These are phyloP conservation scores for Salix purpurea DNA, from an alignment of 345 rosid species.

Conservation along the genomic window DNA sequence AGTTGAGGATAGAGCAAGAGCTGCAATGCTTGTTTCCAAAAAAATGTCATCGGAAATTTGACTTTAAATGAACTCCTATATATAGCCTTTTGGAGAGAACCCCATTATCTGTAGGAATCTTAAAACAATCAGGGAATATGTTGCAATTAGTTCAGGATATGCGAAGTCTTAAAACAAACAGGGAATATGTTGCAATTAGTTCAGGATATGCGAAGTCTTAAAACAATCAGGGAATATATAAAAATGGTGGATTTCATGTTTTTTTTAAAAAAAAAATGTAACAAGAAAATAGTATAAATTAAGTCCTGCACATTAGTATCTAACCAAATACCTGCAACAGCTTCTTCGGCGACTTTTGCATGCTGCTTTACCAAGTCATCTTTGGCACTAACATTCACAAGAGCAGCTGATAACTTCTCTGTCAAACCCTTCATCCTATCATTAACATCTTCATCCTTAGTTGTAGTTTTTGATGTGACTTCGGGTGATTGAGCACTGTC, in stretches of 20 bases:
- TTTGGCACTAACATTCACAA: slow-evolving; percentile 61
- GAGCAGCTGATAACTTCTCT: slow-evolving; percentile 68
- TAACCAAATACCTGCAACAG: slow-evolving; percentile 59
- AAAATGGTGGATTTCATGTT: neutral
- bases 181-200: neutral
- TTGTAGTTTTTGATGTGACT: slow-evolving; percentile 39
- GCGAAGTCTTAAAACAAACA: neutral
- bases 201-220: neutral
- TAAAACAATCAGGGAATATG: neutral
- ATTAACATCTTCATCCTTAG: slow-evolving; percentile 40
- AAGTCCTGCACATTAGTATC: neutral
- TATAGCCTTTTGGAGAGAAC: neutral
- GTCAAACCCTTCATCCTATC: slow-evolving; percentile 50
- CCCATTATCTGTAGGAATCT: too few relatives aligned
- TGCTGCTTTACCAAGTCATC: slow-evolving; percentile 88
- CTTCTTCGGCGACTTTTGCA: slow-evolving; percentile 95
- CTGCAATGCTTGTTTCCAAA: neutral
- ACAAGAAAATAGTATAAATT: neutral
- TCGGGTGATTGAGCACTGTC: slow-evolving; percentile 47
- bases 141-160: neutral
- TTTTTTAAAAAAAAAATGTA: too few relatives aligned
- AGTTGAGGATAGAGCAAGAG: neutral
- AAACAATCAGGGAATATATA: neutral
- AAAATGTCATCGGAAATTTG: neutral
- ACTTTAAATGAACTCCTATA: neutral